A percentile compares a stretch with the other conserved stretches of the same genome.
phyloP scores from a whole-genome alignment of 345 rosid genomes.

The Populus deltoides region DNA sequence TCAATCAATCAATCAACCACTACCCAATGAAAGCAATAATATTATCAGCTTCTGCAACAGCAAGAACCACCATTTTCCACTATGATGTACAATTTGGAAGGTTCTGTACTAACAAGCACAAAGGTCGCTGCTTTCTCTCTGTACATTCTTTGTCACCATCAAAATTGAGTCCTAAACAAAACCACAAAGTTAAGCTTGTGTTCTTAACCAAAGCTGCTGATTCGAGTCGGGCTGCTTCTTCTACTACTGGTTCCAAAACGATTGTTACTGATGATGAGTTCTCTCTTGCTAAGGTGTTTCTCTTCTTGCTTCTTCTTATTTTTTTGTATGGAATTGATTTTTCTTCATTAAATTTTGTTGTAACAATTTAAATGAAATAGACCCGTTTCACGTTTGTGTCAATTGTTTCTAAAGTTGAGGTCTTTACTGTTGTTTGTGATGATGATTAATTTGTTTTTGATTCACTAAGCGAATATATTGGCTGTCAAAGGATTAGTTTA shows the following conservation, averaged over 20 bases:
- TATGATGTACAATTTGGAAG: conserved; percentile 9
- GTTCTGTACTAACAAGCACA: conserved; percentile 14
- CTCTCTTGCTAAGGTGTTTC: conserved; percentile 67
- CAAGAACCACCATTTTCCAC: conserved; percentile 28
- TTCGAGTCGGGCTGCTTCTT: conserved; percentile 57
- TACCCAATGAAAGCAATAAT: conserved; percentile 35
- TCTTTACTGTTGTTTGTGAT: background rate
- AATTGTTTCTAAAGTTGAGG: background rate
- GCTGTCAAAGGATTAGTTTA: background rate
- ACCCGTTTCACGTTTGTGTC: background rate
- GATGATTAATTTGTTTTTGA: background rate
- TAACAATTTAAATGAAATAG: background rate
- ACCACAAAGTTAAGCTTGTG: conserved; percentile 16
- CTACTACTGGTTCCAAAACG: conserved; percentile 41
- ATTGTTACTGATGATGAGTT: conserved; percentile 69
- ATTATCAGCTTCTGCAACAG: background rate
- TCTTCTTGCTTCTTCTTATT: background rate
- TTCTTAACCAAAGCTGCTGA: conserved; percentile 57
- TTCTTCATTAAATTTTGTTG: background rate
- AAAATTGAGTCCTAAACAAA: conserved; percentile 10
- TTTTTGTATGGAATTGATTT: background rate
- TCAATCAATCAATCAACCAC: background rate
- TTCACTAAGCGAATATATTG: background rate
- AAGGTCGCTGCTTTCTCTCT: conserved; percentile 28
- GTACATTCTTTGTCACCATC: conserved; percentile 23